Conservation (phyloP, 1,284 basidiomycete species). For the Phellopilus nigrolimitatus region DNA sequence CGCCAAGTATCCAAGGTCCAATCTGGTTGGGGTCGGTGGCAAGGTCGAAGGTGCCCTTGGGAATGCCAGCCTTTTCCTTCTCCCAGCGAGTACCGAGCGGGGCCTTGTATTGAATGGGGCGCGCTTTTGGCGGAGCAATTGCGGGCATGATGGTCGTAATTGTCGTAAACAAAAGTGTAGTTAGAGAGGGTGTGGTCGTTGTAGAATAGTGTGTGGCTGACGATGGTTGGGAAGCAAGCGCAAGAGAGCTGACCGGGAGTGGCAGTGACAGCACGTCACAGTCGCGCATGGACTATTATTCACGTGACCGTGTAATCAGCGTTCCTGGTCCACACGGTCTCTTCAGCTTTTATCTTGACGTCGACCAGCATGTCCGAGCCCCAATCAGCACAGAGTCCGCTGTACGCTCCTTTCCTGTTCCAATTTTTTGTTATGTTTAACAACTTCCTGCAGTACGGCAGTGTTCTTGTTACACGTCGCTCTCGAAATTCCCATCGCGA, state of each 20-base stretch:
- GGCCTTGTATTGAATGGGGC: constrained; percentile 61
- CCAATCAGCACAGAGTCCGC: constrained; percentile 19
- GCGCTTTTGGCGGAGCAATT: constrained; percentile 55
- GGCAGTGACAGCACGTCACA: neutral
- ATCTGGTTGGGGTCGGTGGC: constrained; percentile 70
- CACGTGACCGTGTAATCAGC: no score
- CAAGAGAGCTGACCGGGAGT: neutral
- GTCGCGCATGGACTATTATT: no score
- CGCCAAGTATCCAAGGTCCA: constrained; percentile 84
- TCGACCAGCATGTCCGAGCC: constrained; percentile 12
- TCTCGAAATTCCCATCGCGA: constrained; percentile 67
- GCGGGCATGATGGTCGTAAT: constrained; percentile 3
- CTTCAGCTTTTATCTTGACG: no score
- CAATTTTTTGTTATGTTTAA: neutral
- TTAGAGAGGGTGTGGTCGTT: constrained; percentile 15
- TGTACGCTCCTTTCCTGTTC: constrained; percentile 13
- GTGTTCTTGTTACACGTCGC: constrained; percentile 76
- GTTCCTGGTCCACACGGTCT: no score
- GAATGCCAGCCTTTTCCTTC: constrained; percentile 75
- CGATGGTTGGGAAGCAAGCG: neutral
- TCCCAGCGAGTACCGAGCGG: constrained; percentile 76
- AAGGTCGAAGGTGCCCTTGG: constrained; percentile 61
- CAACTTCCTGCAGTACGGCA: constrained; percentile 40
- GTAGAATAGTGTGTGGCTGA: constrained; percentile 9
- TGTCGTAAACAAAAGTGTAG: neutral